phyloP scores from a whole-genome alignment of 129 eudicot genomes.

The Ambrosia trifida region DNA sequence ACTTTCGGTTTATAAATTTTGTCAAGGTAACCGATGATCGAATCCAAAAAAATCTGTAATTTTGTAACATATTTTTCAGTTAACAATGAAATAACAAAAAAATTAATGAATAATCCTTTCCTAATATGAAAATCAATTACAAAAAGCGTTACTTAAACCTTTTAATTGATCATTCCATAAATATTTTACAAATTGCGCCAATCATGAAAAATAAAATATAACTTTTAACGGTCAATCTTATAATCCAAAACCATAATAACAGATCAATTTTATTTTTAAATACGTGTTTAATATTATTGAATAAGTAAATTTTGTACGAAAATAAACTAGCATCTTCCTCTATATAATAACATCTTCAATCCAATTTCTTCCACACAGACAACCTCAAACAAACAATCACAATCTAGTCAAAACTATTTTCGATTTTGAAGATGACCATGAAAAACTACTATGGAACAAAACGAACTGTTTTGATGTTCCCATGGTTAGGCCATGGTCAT shows the following conservation, averaged over 20 bases:
- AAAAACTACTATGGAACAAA: slow-evolving; percentile 9
- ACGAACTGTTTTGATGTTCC: slow-evolving; percentile 25
- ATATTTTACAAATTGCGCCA: no score
- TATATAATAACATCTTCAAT: not conserved
- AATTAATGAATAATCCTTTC: not conserved
- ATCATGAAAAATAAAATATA: no score
- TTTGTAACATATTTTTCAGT: not conserved
- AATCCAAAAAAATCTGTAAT: not conserved
- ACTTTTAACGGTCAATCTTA: not conserved
- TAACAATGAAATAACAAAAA: not conserved
- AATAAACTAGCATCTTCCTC: not conserved
- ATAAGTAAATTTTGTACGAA: not conserved
- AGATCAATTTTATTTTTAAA: not conserved
- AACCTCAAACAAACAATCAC: not conserved
- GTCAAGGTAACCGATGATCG: not conserved
- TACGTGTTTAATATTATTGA: not conserved
- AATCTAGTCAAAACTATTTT: not conserved
- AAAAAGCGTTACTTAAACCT: no score
- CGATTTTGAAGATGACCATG: not conserved
- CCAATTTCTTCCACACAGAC: not conserved
- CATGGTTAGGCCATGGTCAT: slow-evolving; percentile 41
- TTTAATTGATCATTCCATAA: no score
- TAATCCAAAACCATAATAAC: slow-evolving; percentile 1
- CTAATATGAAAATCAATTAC: not conserved
- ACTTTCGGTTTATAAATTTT: not conserved